phyloP scores from a whole-genome alignment of 2,329 filamentous ascomycete species.

The Lasiodiplodia citricola region DNA sequence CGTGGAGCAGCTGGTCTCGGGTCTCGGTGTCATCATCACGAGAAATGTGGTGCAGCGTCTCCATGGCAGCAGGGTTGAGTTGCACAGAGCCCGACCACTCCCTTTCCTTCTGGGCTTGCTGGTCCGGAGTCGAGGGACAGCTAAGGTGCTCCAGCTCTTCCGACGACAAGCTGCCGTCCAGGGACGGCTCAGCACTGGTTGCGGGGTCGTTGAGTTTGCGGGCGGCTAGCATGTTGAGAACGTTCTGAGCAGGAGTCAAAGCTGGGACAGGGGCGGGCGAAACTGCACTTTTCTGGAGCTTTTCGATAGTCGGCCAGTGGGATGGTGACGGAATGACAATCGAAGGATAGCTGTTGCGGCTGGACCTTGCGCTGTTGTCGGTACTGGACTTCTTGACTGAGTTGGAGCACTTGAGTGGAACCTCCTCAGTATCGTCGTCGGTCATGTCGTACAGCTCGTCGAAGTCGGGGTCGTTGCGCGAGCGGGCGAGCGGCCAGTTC shows the following conservation, averaged over 20 bases:
- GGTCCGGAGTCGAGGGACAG: slow-evolving; percentile 81
- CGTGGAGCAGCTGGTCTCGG: slow-evolving; percentile 44
- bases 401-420: slow-evolving; percentile 58
- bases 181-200: slow-evolving; percentile 80
- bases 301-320: slow-evolving; percentile 63
- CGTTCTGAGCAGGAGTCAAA: slow-evolving; percentile 69
- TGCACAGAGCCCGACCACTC: slow-evolving; percentile 66
- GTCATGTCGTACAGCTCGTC: slow-evolving; percentile 89
- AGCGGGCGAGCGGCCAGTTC: slow-evolving; percentile 39
- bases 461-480: slow-evolving; percentile 73
- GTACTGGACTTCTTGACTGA: slow-evolving; percentile 51
- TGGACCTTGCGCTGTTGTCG: slow-evolving; percentile 38
- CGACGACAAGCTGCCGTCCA: slow-evolving; percentile 86
- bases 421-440: slow-evolving; percentile 65
- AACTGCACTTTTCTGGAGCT: slow-evolving; percentile 52
- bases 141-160: slow-evolving; percentile 85
- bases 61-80: slow-evolving; percentile 80
- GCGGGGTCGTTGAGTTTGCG: slow-evolving; percentile 69
- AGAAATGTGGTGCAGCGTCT: slow-evolving; percentile 71
- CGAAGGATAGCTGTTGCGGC: slow-evolving; percentile 60
- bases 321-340: slow-evolving; percentile 64
- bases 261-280: slow-evolving; percentile 51
- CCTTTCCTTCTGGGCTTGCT: slow-evolving; percentile 58
- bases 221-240: slow-evolving; percentile 71
- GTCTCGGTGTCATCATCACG: slow-evolving; percentile 30